Evolutionary conservation across 352 stramenopile species (phyloP), one percentile per base, ranked within the genome.

Genomic region (Phytopythium vexans): DNA sequence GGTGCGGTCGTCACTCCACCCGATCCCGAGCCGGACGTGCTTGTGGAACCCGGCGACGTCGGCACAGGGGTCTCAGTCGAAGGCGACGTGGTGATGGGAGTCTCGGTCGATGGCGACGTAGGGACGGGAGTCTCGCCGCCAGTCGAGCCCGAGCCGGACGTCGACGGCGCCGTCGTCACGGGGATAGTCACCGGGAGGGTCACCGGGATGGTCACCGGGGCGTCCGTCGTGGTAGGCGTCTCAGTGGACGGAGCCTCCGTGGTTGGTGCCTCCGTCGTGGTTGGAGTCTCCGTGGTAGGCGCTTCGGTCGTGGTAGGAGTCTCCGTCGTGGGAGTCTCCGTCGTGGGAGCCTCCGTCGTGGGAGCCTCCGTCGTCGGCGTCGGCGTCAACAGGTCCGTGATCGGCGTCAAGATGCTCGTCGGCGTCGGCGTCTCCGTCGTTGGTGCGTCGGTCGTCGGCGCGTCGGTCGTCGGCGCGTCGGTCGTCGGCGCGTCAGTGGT

Each of bases 341-440:
- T 54, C 10, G 31, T 35, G 0, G 42, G 21, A 10, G 37, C 27
- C 9, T 16, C n/a, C 3, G 44, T 46, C 1, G 42, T 33, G 2
- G 59, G 57, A 10, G 56, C 37, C 12, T 56, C 49, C 7, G 53
- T 60, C 1, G 41, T 61, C 6, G 64, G 64, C 6, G 59, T 53
- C 1, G 57, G n/a, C n/a, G 64, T 68, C 41, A 68, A 14, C 54
- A 67, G 33, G 39, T 67, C n/a, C 8, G 59, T 67, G 4, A 67
- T 48, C 2, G 59, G 59, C 2, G 54, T 53, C 14, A 67, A 34
- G 1, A 67, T 39, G 33, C 32, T 33, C n/a, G 54, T 67, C 0
- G 35, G 36, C 35, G 35, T n/a, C 5, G 58, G 44, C 0, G 52
- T 34, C 21, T 62, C 48, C 27, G 58, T 66, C 0, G 44, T 41